A percentile compares a stretch with the other conserved stretches of the same genome.
Evolutionary conservation across 257 asterid species (phyloP).

Genomic region (Solanum megistacrolobum): DNA sequence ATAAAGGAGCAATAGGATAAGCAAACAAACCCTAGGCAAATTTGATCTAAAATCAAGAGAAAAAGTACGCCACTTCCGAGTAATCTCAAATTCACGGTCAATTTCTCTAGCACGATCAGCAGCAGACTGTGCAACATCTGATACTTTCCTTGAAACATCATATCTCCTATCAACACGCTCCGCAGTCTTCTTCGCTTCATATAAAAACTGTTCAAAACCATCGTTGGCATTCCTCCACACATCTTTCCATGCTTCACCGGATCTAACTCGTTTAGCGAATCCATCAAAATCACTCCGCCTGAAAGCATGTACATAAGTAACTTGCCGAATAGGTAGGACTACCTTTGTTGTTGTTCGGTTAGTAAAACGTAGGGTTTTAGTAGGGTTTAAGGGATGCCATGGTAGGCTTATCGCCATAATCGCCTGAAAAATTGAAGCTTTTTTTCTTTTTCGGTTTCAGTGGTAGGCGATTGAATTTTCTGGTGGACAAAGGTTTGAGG

Average conservation of each 20-base stretch:
- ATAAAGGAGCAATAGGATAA: background rate
- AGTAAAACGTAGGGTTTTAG: background rate
- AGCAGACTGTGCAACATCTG: slow-evolving; percentile 53
- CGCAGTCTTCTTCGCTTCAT: slow-evolving; percentile 78
- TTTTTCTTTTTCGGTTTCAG: background rate
- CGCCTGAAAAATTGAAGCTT: background rate
- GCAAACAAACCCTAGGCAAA: slow-evolving; percentile 56
- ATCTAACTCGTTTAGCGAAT: slow-evolving; percentile 55
- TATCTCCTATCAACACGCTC: slow-evolving; percentile 76
- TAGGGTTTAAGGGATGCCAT: slow-evolving; percentile 50
- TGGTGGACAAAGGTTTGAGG: background rate
- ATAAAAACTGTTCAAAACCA: slow-evolving; percentile 66
- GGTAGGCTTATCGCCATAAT: slow-evolving; percentile 62
- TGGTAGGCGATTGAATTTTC: background rate
- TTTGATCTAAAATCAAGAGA: slow-evolving; percentile 60
- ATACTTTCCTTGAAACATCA: slow-evolving; percentile 43
- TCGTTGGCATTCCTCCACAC: slow-evolving; percentile 80
- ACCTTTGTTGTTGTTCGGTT: background rate
- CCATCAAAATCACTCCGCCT: slow-evolving; percentile 85
- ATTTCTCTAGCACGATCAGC: slow-evolving; percentile 64
- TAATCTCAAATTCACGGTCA: slow-evolving; percentile 69
- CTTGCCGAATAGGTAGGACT: slow-evolving; percentile 19
- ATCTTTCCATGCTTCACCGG: slow-evolving; percentile 74
- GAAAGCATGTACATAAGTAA: slow-evolving; percentile 39
- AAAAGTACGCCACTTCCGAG: slow-evolving; percentile 64